phyloP scores from a whole-genome alignment of 257 asterid species.

The Ballota nigra region DNA sequence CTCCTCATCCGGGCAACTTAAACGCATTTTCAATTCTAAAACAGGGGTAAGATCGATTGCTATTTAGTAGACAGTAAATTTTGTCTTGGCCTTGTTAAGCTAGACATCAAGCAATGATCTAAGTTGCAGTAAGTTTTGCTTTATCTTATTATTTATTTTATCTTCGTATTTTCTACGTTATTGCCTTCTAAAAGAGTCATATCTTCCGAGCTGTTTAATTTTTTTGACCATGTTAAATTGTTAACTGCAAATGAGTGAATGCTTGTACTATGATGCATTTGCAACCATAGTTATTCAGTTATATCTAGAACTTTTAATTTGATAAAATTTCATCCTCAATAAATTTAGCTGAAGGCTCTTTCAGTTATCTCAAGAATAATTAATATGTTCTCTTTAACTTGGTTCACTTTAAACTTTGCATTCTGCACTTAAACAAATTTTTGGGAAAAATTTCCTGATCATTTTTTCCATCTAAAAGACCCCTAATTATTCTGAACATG shows the following conservation, averaged over 20 bases:
- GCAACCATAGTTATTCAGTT: background rate
- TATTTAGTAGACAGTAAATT: background rate
- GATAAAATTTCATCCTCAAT: background rate
- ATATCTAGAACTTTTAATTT: background rate
- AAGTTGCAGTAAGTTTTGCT: background rate
- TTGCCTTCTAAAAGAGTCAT: background rate
- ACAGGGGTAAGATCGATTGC: constrained; percentile 52
- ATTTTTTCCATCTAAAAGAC: background rate
- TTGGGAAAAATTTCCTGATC: background rate
- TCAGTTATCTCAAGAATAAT: background rate
- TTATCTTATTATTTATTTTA: too few relatives aligned
- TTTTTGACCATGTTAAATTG: background rate
- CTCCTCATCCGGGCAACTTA: constrained; percentile 71
- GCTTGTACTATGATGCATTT: background rate
- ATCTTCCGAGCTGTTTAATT: background rate
- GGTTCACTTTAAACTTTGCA: background rate
- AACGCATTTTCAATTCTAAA: constrained; percentile 58
- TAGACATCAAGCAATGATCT: background rate
- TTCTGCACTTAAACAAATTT: background rate
- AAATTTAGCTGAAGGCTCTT: background rate
- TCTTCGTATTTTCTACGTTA: background rate
- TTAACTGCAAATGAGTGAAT: background rate
- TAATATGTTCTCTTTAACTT: background rate
- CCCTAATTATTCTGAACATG: background rate
- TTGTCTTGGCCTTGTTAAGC: constrained; percentile 2